Evolutionary conservation across 73 alveolate genomes (phyloP), one percentile per base, ranked within the genome.

Genomic region (Urostyla sp.): DNA sequence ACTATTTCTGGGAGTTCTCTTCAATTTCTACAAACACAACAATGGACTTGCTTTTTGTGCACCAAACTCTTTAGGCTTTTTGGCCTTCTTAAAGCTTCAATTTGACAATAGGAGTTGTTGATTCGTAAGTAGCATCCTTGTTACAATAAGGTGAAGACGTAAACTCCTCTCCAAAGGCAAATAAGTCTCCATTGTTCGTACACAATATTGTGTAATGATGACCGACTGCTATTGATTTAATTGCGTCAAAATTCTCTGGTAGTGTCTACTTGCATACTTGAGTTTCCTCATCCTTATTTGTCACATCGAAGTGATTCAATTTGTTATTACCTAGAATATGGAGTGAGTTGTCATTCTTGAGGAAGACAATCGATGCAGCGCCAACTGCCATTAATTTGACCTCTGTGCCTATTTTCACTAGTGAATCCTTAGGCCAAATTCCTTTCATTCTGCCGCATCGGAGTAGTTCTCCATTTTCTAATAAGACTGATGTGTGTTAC

Each of bases 181-280:
- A 37, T 11, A 63, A 40, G 10, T 4, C 8, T 13, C 79, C 79
- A 1, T 63, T 63, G 26, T 63, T 37, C 11, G 79, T 63, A 2
- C 20, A 57, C 5, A 63, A 26, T 49, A 36, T 18, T 2, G 79
- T 63, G 60, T 43, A 63, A 63, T 63, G 79, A 31, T 63, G 37
- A 5, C 79, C 79, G 44, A 46, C 21, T 15, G 50, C 4, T 20
- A 63, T 15, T 11, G 27, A 46, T 5, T 21, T 8, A n/a, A 63
- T 63, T 18, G 7, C 32, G 28, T 63, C 79, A 63, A 20, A 57
- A n/a, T n/a, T n/a, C n/a, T n/a, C n/a, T n/a, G n/a, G n/a, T n/a
- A n/a, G n/a, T n/a, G n/a, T n/a, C n/a, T n/a, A n/a, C n/a, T n/a
- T n/a, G n/a, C n/a, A n/a, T n/a, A n/a, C n/a, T n/a, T n/a, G n/a